phyloP scores from a whole-genome alignment of 2,329 filamentous ascomycete species.

The Fusarium virguliforme region DNA sequence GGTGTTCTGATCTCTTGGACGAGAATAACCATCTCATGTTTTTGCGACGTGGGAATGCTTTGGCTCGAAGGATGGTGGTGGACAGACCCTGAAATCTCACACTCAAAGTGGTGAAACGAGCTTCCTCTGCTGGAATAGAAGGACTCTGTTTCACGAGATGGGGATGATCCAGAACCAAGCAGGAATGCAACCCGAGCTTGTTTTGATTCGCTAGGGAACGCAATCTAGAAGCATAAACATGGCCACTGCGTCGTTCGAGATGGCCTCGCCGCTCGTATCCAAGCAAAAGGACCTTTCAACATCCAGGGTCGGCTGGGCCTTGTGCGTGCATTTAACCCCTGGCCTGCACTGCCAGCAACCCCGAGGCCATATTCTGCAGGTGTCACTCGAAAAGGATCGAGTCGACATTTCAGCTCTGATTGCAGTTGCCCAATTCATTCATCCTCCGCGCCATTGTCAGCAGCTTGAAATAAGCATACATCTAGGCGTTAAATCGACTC shows the following conservation, averaged over 20 bases:
- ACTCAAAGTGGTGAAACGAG: background rate
- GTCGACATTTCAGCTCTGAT: background rate
- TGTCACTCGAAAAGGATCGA: background rate
- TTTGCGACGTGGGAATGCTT: background rate
- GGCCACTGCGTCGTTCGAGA: background rate
- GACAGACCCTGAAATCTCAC: slow-evolving; percentile 6
- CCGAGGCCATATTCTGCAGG: background rate
- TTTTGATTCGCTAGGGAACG: slow-evolving; percentile 1
- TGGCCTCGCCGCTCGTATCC: background rate
- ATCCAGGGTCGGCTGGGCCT: background rate
- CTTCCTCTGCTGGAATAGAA: background rate
- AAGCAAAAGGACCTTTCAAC: background rate
- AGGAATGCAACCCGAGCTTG: background rate
- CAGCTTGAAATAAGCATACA: background rate
- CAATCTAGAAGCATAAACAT: slow-evolving; percentile 5
- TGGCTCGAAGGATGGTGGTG: background rate
- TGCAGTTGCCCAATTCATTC: background rate
- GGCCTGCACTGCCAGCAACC: background rate
- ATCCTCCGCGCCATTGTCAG: background rate
- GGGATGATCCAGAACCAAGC: background rate
- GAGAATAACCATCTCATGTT: background rate
- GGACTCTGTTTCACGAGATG: background rate
- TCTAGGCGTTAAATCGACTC: background rate
- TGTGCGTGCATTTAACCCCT: background rate
- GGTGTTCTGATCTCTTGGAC: background rate